A percentile compares a stretch with the other conserved stretches of the same genome.
phyloP scores from a whole-genome alignment of 2,329 filamentous ascomycete genomes.

The Onygenales sp. region DNA sequence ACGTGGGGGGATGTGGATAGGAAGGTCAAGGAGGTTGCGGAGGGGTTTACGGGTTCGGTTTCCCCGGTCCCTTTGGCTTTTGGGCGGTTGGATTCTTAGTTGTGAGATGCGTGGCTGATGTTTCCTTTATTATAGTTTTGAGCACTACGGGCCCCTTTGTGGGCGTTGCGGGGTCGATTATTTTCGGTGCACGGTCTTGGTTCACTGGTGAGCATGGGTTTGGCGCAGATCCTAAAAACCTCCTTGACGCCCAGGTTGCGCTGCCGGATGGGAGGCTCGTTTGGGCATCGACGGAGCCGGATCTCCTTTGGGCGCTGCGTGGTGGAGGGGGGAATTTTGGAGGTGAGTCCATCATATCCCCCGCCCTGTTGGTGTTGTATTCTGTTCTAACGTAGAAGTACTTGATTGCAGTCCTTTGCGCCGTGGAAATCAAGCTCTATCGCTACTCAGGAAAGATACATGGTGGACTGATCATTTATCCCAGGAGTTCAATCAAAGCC shows the following conservation, averaged over 20 bases:
- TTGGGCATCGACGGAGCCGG: constrained; percentile 31
- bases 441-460: neutral
- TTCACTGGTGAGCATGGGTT: constrained; percentile 29
- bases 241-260: constrained; percentile 32
- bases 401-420: neutral
- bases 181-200: constrained; percentile 32
- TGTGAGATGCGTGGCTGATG: neutral
- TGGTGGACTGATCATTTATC: neutral
- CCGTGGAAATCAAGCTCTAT: neutral
- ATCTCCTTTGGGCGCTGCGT: constrained; percentile 34
- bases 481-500: neutral
- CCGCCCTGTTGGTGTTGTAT: too few species aligned
- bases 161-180: constrained; percentile 29
- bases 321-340: constrained; percentile 28
- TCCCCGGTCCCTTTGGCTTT: neutral
- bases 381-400: too few species aligned
- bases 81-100: neutral
- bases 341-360: constrained; percentile 1
- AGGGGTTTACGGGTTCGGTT: constrained; percentile 22
- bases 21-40: constrained; percentile 24
- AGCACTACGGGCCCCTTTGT: constrained; percentile 29
- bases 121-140: constrained; percentile 15
- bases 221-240: constrained; percentile 31
- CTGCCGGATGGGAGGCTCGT: constrained; percentile 26
- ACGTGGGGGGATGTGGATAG: constrained; percentile 29